phyloP scores from a whole-genome alignment of 306 rosid species.

The Senna tora region DNA sequence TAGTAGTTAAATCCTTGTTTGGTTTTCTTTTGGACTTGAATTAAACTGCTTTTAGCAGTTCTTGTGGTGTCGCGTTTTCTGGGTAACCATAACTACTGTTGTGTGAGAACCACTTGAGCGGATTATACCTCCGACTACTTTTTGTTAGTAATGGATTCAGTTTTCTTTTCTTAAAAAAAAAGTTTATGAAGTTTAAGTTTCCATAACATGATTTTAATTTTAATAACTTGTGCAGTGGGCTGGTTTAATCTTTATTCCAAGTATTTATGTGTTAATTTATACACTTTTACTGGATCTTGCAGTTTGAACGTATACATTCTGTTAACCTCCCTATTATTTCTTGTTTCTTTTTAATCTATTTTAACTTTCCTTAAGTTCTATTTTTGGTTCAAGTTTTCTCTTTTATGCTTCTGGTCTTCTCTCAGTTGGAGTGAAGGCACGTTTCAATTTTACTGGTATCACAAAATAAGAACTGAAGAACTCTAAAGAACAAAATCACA shows the following conservation, averaged over 20 bases:
- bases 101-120: not conserved
- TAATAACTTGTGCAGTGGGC: not conserved
- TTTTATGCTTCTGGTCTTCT: not conserved
- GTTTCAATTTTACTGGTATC: not conserved
- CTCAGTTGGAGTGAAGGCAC: not conserved
- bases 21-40: not conserved
- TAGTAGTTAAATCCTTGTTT: not conserved
- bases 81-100: not conserved
- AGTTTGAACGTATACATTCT: not conserved
- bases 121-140: too few species aligned
- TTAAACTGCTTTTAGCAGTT: not conserved
- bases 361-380: not conserved
- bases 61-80: not conserved
- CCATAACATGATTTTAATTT: not conserved
- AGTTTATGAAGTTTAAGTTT: not conserved
- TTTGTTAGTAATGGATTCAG: not conserved
- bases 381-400: not conserved
- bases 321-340: not conserved
- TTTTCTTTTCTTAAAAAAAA: not conserved
- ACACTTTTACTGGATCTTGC: not conserved
- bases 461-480: not conserved
- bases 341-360: not conserved
- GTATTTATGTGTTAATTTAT: not conserved
- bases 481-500: not conserved
- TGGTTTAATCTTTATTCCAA: slow-evolving; percentile 1